phyloP scores from a whole-genome alignment of 306 rosid species.

The Cucumis sativus region Cucumber_9930_V3 NC_026655.2:21487501-21488000 shows the following conservation, averaged over 20 bases:
- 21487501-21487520: conserved; percentile 36
- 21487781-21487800: conserved; percentile 31
- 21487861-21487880: conserved; percentile 53
- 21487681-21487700: background rate
- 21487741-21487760: conserved; percentile 33
- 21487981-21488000: background rate
- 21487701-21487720: conserved; percentile 22
- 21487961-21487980: background rate
- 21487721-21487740: conserved; percentile 11
- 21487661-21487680: background rate
- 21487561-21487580: conserved; percentile 37
- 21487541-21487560: conserved; percentile 76
- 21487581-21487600: background rate
- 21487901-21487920: conserved; percentile 21
- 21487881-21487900: conserved; percentile 72
- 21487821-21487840: conserved; percentile 23
- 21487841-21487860: conserved; percentile 38
- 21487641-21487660: background rate
- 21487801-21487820: conserved; percentile 20
- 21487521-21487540: conserved; percentile 67
- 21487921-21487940: conserved; percentile 19
- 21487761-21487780: conserved; percentile 43
- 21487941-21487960: background rate
- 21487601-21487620: background rate
- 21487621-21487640: background rate